Evolutionary conservation across 352 stramenopile genomes (phyloP), one percentile per base, ranked within the genome.

Genomic region (Phytophthora agathidicida): DNA sequence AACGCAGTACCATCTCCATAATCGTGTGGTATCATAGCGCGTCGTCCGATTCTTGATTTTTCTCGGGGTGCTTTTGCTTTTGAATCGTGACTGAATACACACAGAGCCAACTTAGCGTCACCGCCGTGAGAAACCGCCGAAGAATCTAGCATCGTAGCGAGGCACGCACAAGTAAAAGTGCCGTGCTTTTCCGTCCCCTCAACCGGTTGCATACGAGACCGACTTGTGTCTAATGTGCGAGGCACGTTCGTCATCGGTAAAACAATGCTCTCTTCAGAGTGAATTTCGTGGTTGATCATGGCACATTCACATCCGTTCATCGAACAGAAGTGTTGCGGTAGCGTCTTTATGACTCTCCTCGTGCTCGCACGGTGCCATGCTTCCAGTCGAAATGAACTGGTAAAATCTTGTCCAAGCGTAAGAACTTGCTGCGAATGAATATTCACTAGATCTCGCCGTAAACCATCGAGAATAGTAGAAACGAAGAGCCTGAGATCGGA

Each of bases 161-260:
- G 57, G 27, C 81, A 92, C 16, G 69, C 50, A 16, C 68, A 82
- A 0, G 80, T 79, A 39, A 81, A 90, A 0, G 38, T 49, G 0
- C 83, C 83, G 8, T 79, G 77, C 36, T 83, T 86, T 54, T 94
- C 85, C 0, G 71, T 45, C 0, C 83, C 85, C 14, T 75, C 54
- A 0, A 54, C 43, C 2, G 85, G 77, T 20, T 79, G 55, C 26
- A 75, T 61, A 5, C 28, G 56, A 8, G 63, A 76, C 8, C 85
- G 65, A 39, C 77, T 82, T 11, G 63, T 27, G 27, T 94, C 85
- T 8, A 94, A 44, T 4, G 85, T 85, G 13, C 76, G 70, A 10
- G 85, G 83, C 22, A 91, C 37, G 41, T 94, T 93, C 0, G 77
- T 86, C 85, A 94, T 94, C 0, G 83, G 85, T 7, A 92, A 52